These are phyloP conservation scores for Yueomyces sp. DNA, from an alignment of 805 yeast species.

Conservation along the genomic window DNA sequence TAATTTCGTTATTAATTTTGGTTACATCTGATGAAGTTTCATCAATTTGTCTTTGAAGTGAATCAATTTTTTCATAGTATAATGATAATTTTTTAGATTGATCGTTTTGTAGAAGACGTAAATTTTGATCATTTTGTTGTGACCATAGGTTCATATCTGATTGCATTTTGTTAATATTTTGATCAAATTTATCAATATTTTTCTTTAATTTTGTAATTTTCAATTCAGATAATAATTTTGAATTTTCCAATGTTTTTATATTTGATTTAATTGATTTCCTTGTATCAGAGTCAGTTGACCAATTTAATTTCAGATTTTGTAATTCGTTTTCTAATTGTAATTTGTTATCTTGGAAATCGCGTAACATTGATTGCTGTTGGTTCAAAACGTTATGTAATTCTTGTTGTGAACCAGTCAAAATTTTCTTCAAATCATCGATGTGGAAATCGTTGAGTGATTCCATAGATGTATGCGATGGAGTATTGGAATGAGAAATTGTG, in stretches of 20 bases:
- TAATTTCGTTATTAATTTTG: constrained; percentile 3
- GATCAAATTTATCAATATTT: constrained; percentile 13
- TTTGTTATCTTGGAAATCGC: constrained; percentile 20
- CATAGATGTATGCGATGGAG: constrained; percentile 15
- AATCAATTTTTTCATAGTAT: too few relatives aligned
- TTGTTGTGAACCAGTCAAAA: constrained; percentile 22
- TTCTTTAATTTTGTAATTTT: constrained; percentile 18
- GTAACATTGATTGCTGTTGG: constrained; percentile 13
- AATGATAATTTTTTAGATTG: too few relatives aligned
- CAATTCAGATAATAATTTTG: constrained; percentile 20
- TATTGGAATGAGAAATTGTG: constrained; percentile 2
- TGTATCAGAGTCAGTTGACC: constrained; percentile 22
- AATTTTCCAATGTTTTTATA: constrained; percentile 22
- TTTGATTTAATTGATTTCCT: constrained; percentile 22
- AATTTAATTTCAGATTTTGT: constrained; percentile 19
- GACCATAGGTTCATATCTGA: constrained; percentile 19
- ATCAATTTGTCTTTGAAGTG: constrained; percentile 8
- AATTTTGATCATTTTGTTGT: constrained; percentile 6
- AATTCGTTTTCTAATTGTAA: constrained; percentile 17
- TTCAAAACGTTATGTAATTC: constrained; percentile 22
- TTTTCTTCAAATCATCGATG: constrained; percentile 21
- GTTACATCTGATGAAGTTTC: constrained; percentile 14
- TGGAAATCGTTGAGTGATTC: constrained; percentile 19
- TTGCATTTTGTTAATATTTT: constrained; percentile 17
- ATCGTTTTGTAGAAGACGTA: not conserved